Percentiles rank a stretch among this genome's conserved stretches.
Evolutionary conservation across 2,329 filamentous ascomycete species (phyloP).

Genomic region (Colletotrichum sp.): DNA sequence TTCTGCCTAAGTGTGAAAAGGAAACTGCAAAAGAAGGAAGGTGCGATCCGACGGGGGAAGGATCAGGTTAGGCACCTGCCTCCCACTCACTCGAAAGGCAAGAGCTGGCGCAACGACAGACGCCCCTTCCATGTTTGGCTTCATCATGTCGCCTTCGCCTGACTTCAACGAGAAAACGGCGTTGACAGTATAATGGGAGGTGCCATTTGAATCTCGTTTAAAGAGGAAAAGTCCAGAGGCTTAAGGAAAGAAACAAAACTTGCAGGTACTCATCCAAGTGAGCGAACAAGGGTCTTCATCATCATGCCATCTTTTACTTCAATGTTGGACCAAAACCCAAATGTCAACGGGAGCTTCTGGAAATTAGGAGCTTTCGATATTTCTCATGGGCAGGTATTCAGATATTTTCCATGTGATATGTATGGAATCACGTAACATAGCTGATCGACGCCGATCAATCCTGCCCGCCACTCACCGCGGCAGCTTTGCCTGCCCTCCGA

Average conservation of each 20-base stretch:
- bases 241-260: too few relatives aligned
- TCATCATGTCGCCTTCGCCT: not conserved
- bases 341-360: rapidly evolving
- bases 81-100: not conserved
- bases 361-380: not conserved
- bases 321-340: not conserved
- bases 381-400: rapidly evolving
- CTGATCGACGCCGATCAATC: not conserved
- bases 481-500: conserved; percentile 38
- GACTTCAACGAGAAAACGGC: not conserved
- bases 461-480: not conserved
- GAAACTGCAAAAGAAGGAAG: not conserved
- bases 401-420: not conserved
- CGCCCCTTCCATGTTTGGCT: not conserved
- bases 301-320: too few relatives aligned
- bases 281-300: too few relatives aligned
- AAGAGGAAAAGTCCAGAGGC: rapidly evolving
- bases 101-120: not conserved
- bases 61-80: not conserved
- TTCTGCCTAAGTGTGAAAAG: not conserved
- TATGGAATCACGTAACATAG: not conserved
- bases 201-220: not conserved
- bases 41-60: not conserved
- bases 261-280: too few relatives aligned
- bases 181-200: too few relatives aligned